phyloP scores from a whole-genome alignment of 495 filamentous ascomycete genomes.

The Amniculicola lignicola region DNA sequence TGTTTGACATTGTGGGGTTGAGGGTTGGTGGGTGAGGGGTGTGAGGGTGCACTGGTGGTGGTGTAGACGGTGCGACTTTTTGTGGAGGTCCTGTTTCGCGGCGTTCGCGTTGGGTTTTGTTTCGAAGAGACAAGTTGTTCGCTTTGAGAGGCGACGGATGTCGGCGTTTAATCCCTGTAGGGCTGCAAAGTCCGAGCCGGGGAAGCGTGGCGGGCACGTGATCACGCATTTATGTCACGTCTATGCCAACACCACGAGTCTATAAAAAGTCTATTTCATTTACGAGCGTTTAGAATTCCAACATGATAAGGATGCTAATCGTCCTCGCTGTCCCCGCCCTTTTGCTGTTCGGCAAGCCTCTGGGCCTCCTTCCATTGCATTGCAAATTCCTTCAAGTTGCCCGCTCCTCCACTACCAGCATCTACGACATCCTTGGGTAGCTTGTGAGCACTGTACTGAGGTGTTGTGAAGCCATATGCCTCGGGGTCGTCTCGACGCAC shows the following conservation, averaged over 20 bases:
- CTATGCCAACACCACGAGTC: too few species aligned
- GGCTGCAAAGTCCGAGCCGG: too few species aligned
- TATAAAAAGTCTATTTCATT: too few species aligned
- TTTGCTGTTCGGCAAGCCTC: constrained; percentile 53
- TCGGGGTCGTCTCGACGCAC: constrained; percentile 80
- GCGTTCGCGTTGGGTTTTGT: neutral
- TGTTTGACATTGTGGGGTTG: constrained; percentile 2
- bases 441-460: constrained; percentile 94
- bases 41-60: neutral
- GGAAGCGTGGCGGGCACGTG: too few species aligned
- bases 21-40: neutral
- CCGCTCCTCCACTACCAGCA: constrained; percentile 70
- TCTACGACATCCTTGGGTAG: constrained; percentile 92
- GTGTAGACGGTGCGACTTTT: neutral
- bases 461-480: constrained; percentile 76
- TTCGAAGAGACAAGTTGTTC: too few species aligned
- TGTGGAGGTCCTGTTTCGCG: constrained; percentile 4
- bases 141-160: neutral
- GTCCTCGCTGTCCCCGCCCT: constrained; percentile 40
- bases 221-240: too few species aligned
- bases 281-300: too few species aligned
- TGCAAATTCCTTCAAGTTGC: constrained; percentile 80
- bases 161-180: constrained; percentile 2
- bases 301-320: too few species aligned
- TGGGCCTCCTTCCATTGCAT: constrained; percentile 80